Base-by-base conservation (phyloP, 208 protist species). In the Tritrichomonas musculus region DNA sequence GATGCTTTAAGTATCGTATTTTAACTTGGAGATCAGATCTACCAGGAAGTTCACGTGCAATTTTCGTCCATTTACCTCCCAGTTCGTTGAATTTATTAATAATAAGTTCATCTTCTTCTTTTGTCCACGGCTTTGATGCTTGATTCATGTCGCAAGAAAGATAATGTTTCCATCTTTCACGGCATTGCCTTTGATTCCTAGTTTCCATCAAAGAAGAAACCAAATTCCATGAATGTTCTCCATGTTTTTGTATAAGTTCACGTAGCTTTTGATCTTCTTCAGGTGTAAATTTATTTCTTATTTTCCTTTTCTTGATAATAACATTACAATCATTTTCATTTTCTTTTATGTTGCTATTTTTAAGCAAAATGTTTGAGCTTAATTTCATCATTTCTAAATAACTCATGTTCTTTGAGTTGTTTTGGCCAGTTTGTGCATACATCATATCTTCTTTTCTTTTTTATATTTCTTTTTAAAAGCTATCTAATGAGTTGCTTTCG, bases 141-240 rank as follows among this genome's bases (percentile, higher is more conserved):
- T n/a, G n/a, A 50, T 14, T 47, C 9, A 82, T 33, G 33, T 47
- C n/a, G 44, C 39, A 39, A 82, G 44, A 50, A 20, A 82, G 33
- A 41, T 82, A 82, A 39, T 82, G 44, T 39, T 82, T 30, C 73
- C 73, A 82, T 82, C 73, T 82, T 27, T 82, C 73, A 44, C 73
- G 73, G 41, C 73, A 82, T 50, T 82, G 73, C 22, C 73, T 9
- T 30, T 30, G 41, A 82, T 82, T 82, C 49, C 73, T 47, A 50
- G 33, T 30, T 9, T 1, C 8, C 8, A 82, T 47, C 41, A 47
- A 39, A 47, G 44, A 30, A 50, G 73, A 33, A 17, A 82, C 49
- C 0, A 44, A 36, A 39, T 39, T 57, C 77, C 77, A 88, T n/a
- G 33, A 20, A 53, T 53, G 33, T n/a, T 41, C 20, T 0, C 77